A percentile compares a stretch with the other conserved stretches of the same genome.
phyloP scores from a whole-genome alignment of 495 filamentous ascomycete species.

The Aspergillus nanangensis region DNA sequence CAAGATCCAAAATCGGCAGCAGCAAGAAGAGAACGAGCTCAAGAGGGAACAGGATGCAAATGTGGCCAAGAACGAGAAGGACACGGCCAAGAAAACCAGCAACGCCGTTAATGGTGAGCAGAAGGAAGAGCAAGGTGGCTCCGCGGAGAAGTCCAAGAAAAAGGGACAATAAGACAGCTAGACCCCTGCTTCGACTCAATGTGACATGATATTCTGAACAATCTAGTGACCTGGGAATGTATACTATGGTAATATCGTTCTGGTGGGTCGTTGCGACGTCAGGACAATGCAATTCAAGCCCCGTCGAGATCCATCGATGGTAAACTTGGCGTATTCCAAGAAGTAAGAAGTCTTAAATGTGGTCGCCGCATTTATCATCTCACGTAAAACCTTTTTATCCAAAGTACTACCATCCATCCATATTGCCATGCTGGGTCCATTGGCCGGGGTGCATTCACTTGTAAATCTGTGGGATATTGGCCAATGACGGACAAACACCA shows the following conservation, averaged over 20 bases:
- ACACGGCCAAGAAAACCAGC: conserved; percentile 55
- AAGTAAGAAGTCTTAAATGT: too few relatives aligned
- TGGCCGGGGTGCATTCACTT: too few relatives aligned
- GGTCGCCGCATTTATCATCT: too few relatives aligned
- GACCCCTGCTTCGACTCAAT: conserved; percentile 18
- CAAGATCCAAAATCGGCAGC: conserved; percentile 98
- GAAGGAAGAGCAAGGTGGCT: conserved; percentile 62
- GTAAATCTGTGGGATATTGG: too few relatives aligned
- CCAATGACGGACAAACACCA: too few relatives aligned
- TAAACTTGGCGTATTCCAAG: too few relatives aligned
- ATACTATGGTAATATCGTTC: conserved; percentile 18
- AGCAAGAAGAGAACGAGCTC: conserved; percentile 89
- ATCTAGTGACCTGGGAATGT: conserved; percentile 23
- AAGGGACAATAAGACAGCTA: conserved; percentile 40
- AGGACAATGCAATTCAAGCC: not conserved
- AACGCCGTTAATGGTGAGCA: conserved; percentile 56
- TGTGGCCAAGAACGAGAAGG: conserved; percentile 57
- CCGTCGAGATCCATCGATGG: not conserved
- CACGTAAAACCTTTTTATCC: too few relatives aligned
- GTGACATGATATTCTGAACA: conserved; percentile 27
- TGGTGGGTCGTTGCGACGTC: not conserved
- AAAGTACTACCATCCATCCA: too few relatives aligned
- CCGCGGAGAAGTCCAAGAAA: conserved; percentile 57
- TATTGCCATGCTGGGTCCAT: too few relatives aligned
- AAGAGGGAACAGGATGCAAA: conserved; percentile 66